A percentile compares a stretch with the other conserved stretches of the same genome.
Evolutionary conservation across 352 stramenopile genomes (phyloP).

Genomic region (Phytophthora meadii): DNA sequence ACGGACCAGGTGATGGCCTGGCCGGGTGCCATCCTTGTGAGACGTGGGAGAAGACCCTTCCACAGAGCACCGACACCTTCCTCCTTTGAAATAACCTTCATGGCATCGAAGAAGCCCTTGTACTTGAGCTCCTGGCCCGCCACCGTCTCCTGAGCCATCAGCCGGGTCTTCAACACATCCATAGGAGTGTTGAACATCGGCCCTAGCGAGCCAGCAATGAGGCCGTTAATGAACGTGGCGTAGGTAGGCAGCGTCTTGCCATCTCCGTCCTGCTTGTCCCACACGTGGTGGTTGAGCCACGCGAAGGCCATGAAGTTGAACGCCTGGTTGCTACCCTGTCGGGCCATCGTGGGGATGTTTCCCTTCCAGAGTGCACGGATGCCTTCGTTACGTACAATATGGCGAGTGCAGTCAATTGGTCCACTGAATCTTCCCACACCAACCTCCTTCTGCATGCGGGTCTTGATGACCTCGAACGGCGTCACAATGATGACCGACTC

Average conservation of each 20-base stretch:
- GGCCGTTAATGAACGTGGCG: constrained; percentile 94
- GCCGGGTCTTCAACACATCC: constrained; percentile 96
- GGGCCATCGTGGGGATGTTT: constrained; percentile 95
- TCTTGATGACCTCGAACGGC: constrained; percentile 99
- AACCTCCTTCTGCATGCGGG: constrained; percentile 96
- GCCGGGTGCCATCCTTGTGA: constrained; percentile 96
- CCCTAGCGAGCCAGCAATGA: constrained; percentile 85
- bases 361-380: constrained; percentile 95
- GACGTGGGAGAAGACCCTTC: constrained; percentile 96
- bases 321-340: constrained; percentile 97
- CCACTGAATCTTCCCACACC: constrained; percentile 90
- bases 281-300: constrained; percentile 93
- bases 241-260: constrained; percentile 92
- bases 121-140: constrained; percentile 95
- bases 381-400: constrained; percentile 95
- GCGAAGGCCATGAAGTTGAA: constrained; percentile 98
- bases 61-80: constrained; percentile 95
- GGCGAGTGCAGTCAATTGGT: constrained; percentile 92
- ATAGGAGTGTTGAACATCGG: constrained; percentile 91
- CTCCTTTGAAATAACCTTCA: constrained; percentile 94
- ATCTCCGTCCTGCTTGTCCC: constrained; percentile 90
- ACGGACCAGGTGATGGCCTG: constrained; percentile 97
- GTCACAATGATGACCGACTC: constrained; percentile 98
- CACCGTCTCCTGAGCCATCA: constrained; percentile 92
- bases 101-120: constrained; percentile 93